A percentile compares a stretch with the other conserved stretches of the same genome.
These are phyloP conservation scores for Solanum dulcamara DNA, from an alignment of 257 asterid species.

Conservation along the genomic window DNA sequence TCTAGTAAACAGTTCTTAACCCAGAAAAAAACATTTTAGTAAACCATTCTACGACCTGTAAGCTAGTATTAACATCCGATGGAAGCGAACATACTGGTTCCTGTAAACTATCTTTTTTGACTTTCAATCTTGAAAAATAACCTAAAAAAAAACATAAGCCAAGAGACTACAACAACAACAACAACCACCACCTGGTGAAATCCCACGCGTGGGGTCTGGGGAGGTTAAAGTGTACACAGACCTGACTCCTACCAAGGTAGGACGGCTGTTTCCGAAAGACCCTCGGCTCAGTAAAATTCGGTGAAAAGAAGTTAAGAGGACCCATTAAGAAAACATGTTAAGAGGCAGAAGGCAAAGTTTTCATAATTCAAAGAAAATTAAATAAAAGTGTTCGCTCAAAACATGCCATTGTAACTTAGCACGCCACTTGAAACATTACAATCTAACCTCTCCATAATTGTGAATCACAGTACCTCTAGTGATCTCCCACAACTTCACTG, in stretches of 20 bases:
- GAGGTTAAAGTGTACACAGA: too few species aligned
- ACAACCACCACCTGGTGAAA: too few species aligned
- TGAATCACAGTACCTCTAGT: conserved; percentile 82
- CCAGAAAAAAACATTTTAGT: background rate
- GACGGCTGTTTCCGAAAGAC: too few species aligned
- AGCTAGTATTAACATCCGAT: background rate
- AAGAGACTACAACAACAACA: too few species aligned
- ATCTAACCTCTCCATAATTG: conserved; percentile 87
- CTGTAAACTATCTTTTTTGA: background rate
- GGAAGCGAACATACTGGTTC: background rate
- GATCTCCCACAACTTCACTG: conserved; percentile 94
- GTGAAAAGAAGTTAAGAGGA: background rate
- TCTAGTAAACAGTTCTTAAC: background rate
- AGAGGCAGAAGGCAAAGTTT: background rate
- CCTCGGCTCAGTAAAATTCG: too few species aligned
- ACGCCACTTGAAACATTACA: conserved; percentile 1
- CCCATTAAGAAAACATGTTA: background rate
- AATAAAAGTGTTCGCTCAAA: background rate
- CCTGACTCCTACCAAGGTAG: too few species aligned
- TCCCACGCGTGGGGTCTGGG: too few species aligned
- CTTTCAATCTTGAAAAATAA: background rate
- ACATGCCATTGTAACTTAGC: background rate
- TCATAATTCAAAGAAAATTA: background rate
- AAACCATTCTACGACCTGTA: background rate
- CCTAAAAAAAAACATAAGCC: background rate